phyloP scores from a whole-genome alignment of 306 rosid species.

The Coriaria nepalensis region DNA sequence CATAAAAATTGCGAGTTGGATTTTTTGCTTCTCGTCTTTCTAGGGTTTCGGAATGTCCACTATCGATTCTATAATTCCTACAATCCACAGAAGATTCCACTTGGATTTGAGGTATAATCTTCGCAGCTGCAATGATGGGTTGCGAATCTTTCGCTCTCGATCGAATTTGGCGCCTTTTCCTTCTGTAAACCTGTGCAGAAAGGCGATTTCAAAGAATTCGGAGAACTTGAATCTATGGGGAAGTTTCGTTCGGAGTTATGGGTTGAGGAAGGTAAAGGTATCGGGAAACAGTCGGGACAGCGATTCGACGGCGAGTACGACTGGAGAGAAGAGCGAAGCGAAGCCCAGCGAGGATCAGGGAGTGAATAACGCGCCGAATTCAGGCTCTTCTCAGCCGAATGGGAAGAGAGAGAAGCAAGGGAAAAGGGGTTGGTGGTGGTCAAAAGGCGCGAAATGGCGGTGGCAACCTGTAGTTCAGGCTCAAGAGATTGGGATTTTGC shows the following conservation, averaged over 20 bases:
- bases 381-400: constrained; percentile 40
- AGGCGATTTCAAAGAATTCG: constrained; percentile 17
- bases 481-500: constrained; percentile 67
- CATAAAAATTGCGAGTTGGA: not conserved
- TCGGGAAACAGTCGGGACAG: constrained; percentile 46
- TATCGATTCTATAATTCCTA: constrained; percentile 44
- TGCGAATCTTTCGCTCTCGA: constrained; percentile 26
- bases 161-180: constrained; percentile 27
- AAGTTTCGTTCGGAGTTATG: constrained; percentile 15
- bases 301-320: constrained; percentile 43
- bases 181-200: constrained; percentile 17
- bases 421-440: constrained; percentile 68
- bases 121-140: constrained; percentile 22
- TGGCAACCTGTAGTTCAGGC: constrained; percentile 86
- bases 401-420: constrained; percentile 59
- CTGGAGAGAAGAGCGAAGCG: constrained; percentile 57
- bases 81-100: constrained; percentile 29
- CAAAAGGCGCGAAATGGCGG: constrained; percentile 66
- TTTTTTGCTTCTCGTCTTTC: constrained; percentile 13
- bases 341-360: constrained; percentile 46
- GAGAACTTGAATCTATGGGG: constrained; percentile 44
- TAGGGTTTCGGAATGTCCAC: constrained; percentile 40
- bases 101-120: constrained; percentile 32
- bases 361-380: constrained; percentile 31
- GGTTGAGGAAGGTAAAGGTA: constrained; percentile 23